A percentile compares a stretch with the other conserved stretches of the same genome.
phyloP scores from a whole-genome alignment of 2,329 filamentous ascomycete genomes.

The Colletotrichum noveboracense region DNA sequence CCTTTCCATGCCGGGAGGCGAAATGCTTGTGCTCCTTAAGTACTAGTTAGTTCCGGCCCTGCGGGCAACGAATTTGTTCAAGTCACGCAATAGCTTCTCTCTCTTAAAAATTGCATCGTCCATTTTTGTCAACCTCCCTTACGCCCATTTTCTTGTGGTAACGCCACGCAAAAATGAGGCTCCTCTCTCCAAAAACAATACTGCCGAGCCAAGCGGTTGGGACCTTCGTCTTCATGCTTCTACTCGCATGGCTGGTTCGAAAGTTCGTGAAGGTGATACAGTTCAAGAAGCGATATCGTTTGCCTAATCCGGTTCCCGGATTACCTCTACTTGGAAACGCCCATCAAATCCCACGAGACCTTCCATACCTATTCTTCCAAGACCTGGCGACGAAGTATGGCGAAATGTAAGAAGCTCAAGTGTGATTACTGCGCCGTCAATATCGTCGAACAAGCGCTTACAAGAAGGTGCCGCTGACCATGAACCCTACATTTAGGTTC shows the following conservation, averaged over 20 bases:
- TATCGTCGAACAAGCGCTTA: fast-evolving
- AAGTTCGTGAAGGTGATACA: neutral
- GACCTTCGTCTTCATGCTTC: neutral
- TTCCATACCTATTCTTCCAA: neutral
- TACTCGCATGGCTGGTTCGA: neutral
- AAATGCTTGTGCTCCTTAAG: neutral
- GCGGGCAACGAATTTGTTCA: neutral
- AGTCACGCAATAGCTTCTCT: neutral
- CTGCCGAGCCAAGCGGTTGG: neutral
- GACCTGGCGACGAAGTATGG: neutral
- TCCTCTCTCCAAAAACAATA: neutral
- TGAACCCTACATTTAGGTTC: neutral
- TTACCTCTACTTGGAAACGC: neutral
- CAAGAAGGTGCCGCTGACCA: neutral
- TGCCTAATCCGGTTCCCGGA: neutral
- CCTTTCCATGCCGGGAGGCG: neutral
- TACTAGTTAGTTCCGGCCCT: neutral
- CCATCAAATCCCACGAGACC: neutral
- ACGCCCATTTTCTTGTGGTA: fast-evolving
- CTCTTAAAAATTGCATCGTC: fast-evolving
- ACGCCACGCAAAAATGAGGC: neutral
- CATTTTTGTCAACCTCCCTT: neutral
- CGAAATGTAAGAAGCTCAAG: neutral
- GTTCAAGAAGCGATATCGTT: neutral
- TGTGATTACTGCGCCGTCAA: fast-evolving